A percentile compares a stretch with the other conserved stretches of the same genome.
Evolutionary conservation across 208 protist species (phyloP).

Genomic region (Phytomonas sp.): DNA sequence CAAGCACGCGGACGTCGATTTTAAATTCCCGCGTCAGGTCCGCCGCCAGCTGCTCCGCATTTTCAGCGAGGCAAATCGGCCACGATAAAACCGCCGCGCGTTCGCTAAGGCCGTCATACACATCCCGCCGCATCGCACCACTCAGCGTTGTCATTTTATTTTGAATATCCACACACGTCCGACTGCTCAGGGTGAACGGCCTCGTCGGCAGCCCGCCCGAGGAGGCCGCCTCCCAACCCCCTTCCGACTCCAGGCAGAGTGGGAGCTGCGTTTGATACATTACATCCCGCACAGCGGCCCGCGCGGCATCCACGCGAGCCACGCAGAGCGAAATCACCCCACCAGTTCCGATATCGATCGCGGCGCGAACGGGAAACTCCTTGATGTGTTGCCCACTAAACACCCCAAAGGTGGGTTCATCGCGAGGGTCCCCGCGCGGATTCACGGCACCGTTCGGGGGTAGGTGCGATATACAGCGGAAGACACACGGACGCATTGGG

Average conservation of each 20-base stretch:
- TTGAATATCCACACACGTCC: conserved; percentile 41
- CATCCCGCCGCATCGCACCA: conserved; percentile 49
- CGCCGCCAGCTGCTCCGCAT: conserved; percentile 37
- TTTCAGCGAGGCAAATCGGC: conserved; percentile 53
- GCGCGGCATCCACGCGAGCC: conserved; percentile 62
- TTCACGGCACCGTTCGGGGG: background rate
- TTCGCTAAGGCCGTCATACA: conserved; percentile 60
- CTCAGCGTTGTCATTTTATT: conserved; percentile 69
- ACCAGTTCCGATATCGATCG: conserved; percentile 81
- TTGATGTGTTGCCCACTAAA: conserved; percentile 37
- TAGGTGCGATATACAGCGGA: background rate
- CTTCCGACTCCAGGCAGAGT: conserved; percentile 32
- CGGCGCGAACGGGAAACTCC: conserved; percentile 69
- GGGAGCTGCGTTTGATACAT: conserved; percentile 82
- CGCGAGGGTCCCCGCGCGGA: background rate
- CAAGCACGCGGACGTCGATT: conserved; percentile 62
- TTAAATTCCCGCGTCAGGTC: conserved; percentile 59
- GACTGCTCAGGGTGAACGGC: conserved; percentile 45
- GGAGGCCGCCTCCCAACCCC: background rate
- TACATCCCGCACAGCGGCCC: conserved; percentile 33
- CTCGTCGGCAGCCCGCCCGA: background rate
- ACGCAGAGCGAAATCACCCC: conserved; percentile 60
- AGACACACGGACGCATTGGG: background rate
- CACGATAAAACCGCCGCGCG: conserved; percentile 64
- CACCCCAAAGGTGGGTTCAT: background rate